Evolutionary conservation across 2,329 filamentous ascomycete species (phyloP).

Genomic region (Aureobasidium zeae): DNA sequence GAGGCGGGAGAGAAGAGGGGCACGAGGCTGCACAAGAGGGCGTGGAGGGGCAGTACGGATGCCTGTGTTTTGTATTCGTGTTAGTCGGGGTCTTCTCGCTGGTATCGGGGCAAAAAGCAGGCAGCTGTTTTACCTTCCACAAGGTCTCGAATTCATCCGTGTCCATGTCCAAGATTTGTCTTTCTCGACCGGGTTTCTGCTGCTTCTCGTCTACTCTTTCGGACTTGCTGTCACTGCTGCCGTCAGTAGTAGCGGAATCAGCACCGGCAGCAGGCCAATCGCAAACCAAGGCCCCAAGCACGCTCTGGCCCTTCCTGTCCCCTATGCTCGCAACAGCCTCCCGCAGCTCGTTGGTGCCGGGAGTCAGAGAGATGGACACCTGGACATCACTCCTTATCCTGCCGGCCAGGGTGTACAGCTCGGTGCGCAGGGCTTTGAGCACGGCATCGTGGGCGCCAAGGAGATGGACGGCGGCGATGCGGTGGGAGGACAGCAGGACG

Average conservation of each 20-base stretch:
- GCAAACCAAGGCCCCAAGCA: conserved; percentile 12
- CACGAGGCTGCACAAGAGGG: conserved; percentile 12
- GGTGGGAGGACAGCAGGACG: not conserved
- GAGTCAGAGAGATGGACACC: conserved; percentile 5
- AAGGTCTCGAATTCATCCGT: conserved; percentile 6
- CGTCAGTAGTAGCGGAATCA: too few species aligned
- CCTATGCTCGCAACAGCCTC: not conserved
- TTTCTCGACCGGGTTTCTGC: not conserved
- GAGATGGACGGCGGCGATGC: conserved; percentile 3
- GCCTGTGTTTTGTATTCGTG: not conserved
- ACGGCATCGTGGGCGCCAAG: conserved; percentile 7
- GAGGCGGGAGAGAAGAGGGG: conserved; percentile 5
- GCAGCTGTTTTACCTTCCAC: conserved; percentile 6
- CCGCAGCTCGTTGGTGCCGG: not conserved
- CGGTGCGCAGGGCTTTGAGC: conserved; percentile 8
- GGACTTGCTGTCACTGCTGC: too few species aligned
- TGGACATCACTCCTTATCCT: conserved; percentile 5
- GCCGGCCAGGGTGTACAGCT: conserved; percentile 14
- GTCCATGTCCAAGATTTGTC: conserved; percentile 11
- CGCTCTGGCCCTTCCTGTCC: not conserved
- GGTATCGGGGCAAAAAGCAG: not conserved
- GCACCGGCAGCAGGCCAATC: too few species aligned
- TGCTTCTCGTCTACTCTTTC: not conserved
- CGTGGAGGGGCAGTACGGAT: conserved; percentile 12
- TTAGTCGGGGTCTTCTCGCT: not conserved